These are phyloP conservation scores for Lipomyces oligophaga DNA, from an alignment of 805 yeast genomes.

Conservation along the genomic window DNA sequence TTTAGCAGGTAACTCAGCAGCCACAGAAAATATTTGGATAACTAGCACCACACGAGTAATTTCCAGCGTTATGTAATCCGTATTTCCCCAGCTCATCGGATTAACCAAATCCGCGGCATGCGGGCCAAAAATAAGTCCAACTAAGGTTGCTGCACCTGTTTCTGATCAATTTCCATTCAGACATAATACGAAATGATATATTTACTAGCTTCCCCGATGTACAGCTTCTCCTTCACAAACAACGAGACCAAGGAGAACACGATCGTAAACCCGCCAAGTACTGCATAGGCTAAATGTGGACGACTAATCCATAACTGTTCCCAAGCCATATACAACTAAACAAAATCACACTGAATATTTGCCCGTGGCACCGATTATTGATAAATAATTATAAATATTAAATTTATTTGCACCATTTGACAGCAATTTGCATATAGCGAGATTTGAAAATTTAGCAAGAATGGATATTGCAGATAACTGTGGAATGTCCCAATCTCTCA, in stretches of 20 bases:
- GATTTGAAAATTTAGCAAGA: too few relatives aligned
- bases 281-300: conserved; percentile 84
- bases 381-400: too few relatives aligned
- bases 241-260: conserved; percentile 77
- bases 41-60: conserved; percentile 77
- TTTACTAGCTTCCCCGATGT: conserved; percentile 77
- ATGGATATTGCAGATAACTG: too few relatives aligned
- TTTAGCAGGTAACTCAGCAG: conserved; percentile 86
- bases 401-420: too few relatives aligned
- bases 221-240: conserved; percentile 75
- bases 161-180: background rate
- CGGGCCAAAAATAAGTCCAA: conserved; percentile 86
- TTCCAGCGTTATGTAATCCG: conserved; percentile 78
- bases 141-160: conserved; percentile 66
- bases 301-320: conserved; percentile 45
- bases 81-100: conserved; percentile 81
- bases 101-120: conserved; percentile 78
- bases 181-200: background rate
- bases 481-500: too few relatives aligned
- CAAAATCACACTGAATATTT: too few relatives aligned
- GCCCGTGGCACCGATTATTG: too few relatives aligned
- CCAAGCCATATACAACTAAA: too few relatives aligned
- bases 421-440: too few relatives aligned
- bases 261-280: conserved; percentile 77
- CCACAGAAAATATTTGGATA: conserved; percentile 88